Conservation (phyloP, 1,139 yeast genomes). For the Arxiozyma bovina region DNA sequence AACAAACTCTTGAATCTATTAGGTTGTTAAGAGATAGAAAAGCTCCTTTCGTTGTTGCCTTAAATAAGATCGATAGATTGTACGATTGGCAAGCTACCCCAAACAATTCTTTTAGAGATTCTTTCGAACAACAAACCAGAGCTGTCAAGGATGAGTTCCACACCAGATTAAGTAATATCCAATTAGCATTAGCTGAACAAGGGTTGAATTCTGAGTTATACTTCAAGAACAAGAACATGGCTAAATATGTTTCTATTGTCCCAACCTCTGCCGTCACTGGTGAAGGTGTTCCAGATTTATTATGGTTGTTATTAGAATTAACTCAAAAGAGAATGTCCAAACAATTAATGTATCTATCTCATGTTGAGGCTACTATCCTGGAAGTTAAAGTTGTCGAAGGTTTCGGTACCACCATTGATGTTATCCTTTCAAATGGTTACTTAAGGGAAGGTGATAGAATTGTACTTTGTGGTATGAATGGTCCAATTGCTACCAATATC, state of each 20-base stretch:
- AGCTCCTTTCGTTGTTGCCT: conserved; percentile 95
- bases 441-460: conserved; percentile 90
- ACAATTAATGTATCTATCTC: conserved; percentile 90
- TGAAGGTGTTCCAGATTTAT: conserved; percentile 98
- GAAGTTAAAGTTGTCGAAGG: conserved; percentile 99
- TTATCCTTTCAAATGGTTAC: conserved; percentile 89
- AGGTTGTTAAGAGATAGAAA: conserved; percentile 87
- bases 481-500: conserved; percentile 96
- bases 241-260: conserved; percentile 89
- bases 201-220: conserved; percentile 96
- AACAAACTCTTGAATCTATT: conserved; percentile 91
- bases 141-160: conserved; percentile 90
- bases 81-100: conserved; percentile 90
- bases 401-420: conserved; percentile 97
- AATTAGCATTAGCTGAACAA: conserved; percentile 91
- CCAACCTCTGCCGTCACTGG: conserved; percentile 99
- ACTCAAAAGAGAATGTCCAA: conserved; percentile 98
- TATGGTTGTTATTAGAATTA: conserved; percentile 88
- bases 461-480: conserved; percentile 94
- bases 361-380: conserved; percentile 86
- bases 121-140: conserved; percentile 69
- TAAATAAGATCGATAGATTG: conserved; percentile 93
- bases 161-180: conserved; percentile 75
- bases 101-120: conserved; percentile 92
- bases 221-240: conserved; percentile 86